These are phyloP conservation scores for Colletotrichum navitas DNA, from an alignment of 2,329 filamentous ascomycete species.

Conservation along the genomic window DNA sequence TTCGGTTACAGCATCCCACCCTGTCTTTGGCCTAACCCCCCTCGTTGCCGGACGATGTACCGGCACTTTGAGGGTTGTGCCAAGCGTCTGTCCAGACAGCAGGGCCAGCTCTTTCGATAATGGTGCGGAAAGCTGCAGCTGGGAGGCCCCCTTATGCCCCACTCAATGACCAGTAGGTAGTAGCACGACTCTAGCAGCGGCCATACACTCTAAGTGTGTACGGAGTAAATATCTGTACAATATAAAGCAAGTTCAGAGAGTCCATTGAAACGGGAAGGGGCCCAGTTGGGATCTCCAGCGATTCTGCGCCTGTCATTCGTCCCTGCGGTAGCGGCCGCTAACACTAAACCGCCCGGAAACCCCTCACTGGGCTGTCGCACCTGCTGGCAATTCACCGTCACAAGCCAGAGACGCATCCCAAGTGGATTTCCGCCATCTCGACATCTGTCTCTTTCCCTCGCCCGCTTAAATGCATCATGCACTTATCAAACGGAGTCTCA, in stretches of 20 bases:
- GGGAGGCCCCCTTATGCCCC: conserved; percentile 12
- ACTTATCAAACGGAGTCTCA: neutral
- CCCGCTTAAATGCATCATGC: neutral
- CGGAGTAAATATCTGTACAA: too few species aligned
- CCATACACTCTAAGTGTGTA: neutral
- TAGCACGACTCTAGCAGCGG: conserved; percentile 15
- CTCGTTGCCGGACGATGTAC: conserved; percentile 1
- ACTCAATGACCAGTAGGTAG: conserved; percentile 1
- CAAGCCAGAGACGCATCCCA: conserved; percentile 31
- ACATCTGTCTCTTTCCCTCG: neutral
- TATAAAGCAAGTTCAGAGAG: neutral
- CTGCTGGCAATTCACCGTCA: conserved; percentile 24
- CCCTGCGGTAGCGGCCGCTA: conserved; percentile 29
- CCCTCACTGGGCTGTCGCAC: conserved; percentile 14
- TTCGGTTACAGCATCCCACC: conserved; percentile 13
- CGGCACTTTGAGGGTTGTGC: neutral
- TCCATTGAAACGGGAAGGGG: conserved; percentile 17
- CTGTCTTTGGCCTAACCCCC: conserved; percentile 3
- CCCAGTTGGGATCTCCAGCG: conserved; percentile 23
- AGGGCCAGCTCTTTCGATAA: conserved; percentile 9
- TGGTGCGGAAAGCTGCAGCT: conserved; percentile 36
- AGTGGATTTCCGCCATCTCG: conserved; percentile 1
- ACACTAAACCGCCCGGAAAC: conserved; percentile 11
- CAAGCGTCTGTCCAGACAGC: conserved; percentile 8
- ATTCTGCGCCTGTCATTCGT: conserved; percentile 30